Base-by-base conservation (phyloP, 768 basidiomycete species). In the Phaeotremella skinneri region DNA sequence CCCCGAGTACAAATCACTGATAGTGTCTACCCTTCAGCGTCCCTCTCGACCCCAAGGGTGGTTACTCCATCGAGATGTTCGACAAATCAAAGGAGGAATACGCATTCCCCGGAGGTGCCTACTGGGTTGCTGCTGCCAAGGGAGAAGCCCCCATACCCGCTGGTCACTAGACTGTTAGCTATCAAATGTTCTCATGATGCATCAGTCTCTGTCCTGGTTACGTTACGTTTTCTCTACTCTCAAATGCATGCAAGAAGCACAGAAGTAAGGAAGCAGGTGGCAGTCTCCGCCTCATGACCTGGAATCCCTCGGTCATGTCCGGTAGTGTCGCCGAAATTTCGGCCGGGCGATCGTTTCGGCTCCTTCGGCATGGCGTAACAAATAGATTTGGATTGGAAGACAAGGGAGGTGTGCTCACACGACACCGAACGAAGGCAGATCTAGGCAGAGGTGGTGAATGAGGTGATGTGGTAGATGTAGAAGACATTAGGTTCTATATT, bases 11-110 rank as follows among this genome's bases (percentile, higher is more conserved):
- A 14, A 9, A 17, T 7, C 7, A 45, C 7, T 45, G 6, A 76
- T 79, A 85, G 47, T 84, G 84, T 52, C 89, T 88, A 14, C 90
- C 89, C 27, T 81, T 87, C 25, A 91, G 91, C 67, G 88, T 93
- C 3, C 91, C 91, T 0, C 78, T 67, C 57, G 84, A 88, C 66
- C 81, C 88, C 0, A 77, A 81, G 17, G 91, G 89, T 67, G 91
- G 91, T 2, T 73, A 71, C 75, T 91, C 90, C 65, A 93, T 96
- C 73, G 88, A 93, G 79, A 92, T 97, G 86, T 82, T 85, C 73
- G 83, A 85, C 63, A 73, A 83, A 53, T 89, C 89, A 64, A 90
- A 94, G 67, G 84, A 83, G 13, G 85, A 88, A 68, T 97, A 83
- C 73, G 85, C 89, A 69, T 97, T 85, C 85, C 93, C 93, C 5